phyloP scores from a whole-genome alignment of 2,329 filamentous ascomycete species.

The Aaosphaeria pasadenensis region DNA sequence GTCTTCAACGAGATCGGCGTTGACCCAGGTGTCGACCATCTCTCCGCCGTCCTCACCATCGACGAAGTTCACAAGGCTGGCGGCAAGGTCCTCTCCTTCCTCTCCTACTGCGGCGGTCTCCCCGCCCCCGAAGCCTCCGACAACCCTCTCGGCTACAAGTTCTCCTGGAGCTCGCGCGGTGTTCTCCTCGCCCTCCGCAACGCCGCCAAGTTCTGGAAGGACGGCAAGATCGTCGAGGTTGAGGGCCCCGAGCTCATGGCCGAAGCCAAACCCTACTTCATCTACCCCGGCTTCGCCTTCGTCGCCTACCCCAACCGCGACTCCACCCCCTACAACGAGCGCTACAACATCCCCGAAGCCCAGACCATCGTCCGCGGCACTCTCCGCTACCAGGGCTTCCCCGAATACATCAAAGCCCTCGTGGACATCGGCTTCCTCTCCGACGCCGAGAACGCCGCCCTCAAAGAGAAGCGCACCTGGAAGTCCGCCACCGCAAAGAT shows the following conservation, averaged over 20 bases:
- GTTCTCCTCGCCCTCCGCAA: slow-evolving; percentile 86
- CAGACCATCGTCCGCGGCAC: slow-evolving; percentile 83
- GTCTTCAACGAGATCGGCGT: slow-evolving; percentile 80
- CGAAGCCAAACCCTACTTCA: slow-evolving; percentile 83
- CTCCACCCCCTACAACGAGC: slow-evolving; percentile 80
- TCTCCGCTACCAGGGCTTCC: slow-evolving; percentile 84
- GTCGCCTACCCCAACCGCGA: slow-evolving; percentile 94
- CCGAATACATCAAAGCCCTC: slow-evolving; percentile 81
- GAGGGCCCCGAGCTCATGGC: slow-evolving; percentile 72
- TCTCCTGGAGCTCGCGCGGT: slow-evolving; percentile 73
- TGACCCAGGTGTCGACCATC: slow-evolving; percentile 70
- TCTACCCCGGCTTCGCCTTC: slow-evolving; percentile 84
- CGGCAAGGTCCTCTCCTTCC: slow-evolving; percentile 80
- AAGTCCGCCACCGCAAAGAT: slow-evolving; percentile 80
- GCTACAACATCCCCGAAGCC: slow-evolving; percentile 89
- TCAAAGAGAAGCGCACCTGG: slow-evolving; percentile 71
- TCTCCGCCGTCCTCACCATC: slow-evolving; percentile 85
- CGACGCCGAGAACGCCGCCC: slow-evolving; percentile 63
- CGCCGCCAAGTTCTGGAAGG: slow-evolving; percentile 77
- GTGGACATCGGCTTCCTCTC: slow-evolving; percentile 88
- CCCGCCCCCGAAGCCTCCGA: slow-evolving; percentile 67
- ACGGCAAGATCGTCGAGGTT: slow-evolving; percentile 65
- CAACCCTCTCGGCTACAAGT: slow-evolving; percentile 93
- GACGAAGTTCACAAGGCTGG: slow-evolving; percentile 81
- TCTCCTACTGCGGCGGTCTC: slow-evolving; percentile 65